Base-by-base conservation (phyloP, 2,329 filamentous ascomycete genomes). In the Xylariaceae sp. region DNA sequence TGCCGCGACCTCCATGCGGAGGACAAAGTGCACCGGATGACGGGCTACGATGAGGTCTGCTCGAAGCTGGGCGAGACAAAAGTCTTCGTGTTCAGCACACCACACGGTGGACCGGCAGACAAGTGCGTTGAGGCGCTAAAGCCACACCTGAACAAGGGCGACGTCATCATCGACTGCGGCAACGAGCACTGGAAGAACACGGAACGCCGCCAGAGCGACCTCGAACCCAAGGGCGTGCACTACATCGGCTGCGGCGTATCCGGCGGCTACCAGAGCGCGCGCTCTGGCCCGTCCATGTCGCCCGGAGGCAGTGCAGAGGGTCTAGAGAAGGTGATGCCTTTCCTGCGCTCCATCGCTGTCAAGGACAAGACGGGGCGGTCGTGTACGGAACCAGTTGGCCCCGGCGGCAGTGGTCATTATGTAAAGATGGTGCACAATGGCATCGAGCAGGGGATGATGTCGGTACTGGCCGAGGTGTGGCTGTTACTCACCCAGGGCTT, bases 341-440 rank as follows among this genome's bases (percentile, higher is more conserved):
- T 85, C 9, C 60, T 85, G 1, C 60, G 74, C 44, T 71, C 67
- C 28, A 70, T 83, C 31, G 73, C 81, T 0, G 81, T 81, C 1
- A 83, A 81, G 50, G 78, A 81, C 39, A 62, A 63, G 24, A 63
- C 74, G 3, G 76, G 76, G 1, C 70, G 66, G 9, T 70, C 79
- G 1, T 85, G 81, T 49, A 77, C 82, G 1, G 73, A 64, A 0
- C 66, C 70, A 17, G 68, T 81, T 32, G 81, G 82, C 0, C 71
- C 73, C 2, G 74, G 74, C 0, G 81, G 81, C 2, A 70, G 74
- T 2, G 82, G 82, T 0, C 81, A 86, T 56, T 86, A 81, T 52
- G 78, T 85, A 28, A 86, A 87, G 64, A 86, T 85, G 80, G 71
- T 85, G 3, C 82, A 86, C 55, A 85, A 86, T 47, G 81, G 81